These are phyloP conservation scores for Tetrahymena malaccensis DNA, from an alignment of 73 alveolate species.

Conservation along the genomic window DNA sequence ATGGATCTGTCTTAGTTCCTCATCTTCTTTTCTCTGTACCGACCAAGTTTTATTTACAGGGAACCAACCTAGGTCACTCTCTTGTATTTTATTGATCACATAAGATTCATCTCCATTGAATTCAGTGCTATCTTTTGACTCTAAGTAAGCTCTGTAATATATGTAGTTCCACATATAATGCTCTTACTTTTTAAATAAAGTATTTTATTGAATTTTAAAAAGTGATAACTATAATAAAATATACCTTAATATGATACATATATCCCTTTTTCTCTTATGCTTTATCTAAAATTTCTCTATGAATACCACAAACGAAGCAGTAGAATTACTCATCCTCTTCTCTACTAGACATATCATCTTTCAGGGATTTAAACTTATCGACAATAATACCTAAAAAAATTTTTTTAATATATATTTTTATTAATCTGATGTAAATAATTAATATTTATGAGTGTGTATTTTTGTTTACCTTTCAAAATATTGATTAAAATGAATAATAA, in stretches of 20 bases:
- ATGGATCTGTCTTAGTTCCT: not conserved
- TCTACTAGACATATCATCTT: slow-evolving; percentile 21
- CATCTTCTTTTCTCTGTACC: not conserved
- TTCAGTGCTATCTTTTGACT: slow-evolving; percentile 78
- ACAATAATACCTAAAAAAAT: slow-evolving; percentile 15
- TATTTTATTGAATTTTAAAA: not conserved
- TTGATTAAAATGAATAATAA: slow-evolving; percentile 19
- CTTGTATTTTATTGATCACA: slow-evolving; percentile 62
- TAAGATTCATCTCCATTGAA: slow-evolving; percentile 89
- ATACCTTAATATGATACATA: not conserved
- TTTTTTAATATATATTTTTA: not conserved
- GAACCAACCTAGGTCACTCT: slow-evolving; percentile 82
- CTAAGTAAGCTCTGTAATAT: slow-evolving; percentile 78
- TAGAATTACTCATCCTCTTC: slow-evolving; percentile 1
- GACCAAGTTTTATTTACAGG: slow-evolving; percentile 53
- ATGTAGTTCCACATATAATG: slow-evolving; percentile 87
- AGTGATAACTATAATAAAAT: too few species aligned
- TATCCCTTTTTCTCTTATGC: not conserved
- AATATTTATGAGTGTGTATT: too few species aligned
- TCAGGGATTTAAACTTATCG: slow-evolving; percentile 33
- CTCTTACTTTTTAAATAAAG: slow-evolving; percentile 54
- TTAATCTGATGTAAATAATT: too few species aligned
- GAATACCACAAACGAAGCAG: slow-evolving; percentile 34
- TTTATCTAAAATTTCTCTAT: slow-evolving; percentile 27
- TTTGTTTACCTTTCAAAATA: not conserved